A percentile compares a stretch with the other conserved stretches of the same genome.
phyloP scores from a whole-genome alignment of 148 eudicot species.

The Gaultheria prostrata region DNA sequence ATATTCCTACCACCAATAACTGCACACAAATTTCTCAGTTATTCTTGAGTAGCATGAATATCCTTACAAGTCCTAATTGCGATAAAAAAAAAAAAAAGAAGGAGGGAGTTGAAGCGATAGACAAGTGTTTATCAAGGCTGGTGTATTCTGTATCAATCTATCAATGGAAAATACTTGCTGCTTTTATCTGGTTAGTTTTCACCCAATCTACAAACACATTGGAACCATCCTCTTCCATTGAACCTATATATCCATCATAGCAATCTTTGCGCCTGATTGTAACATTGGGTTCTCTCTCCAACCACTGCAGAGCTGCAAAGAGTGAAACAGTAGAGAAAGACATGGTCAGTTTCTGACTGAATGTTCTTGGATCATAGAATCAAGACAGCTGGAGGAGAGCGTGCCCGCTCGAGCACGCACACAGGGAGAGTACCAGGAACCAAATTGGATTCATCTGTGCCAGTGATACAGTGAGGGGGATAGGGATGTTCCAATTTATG shows the following conservation, averaged over 20 bases:
- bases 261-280: constrained; percentile 39
- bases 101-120: not conserved
- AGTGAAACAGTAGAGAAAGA: not conserved
- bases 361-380: not conserved
- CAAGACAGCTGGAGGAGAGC: no score
- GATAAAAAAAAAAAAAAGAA: not conserved
- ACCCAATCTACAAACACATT: constrained; percentile 39
- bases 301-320: constrained; percentile 37
- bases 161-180: constrained; percentile 19
- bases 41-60: not conserved
- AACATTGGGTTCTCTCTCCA: constrained; percentile 36
- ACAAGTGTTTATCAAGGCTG: not conserved
- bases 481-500: constrained; percentile 39
- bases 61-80: not conserved
- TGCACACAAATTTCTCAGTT: not conserved
- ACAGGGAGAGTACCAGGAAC: constrained; percentile 33
- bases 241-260: constrained; percentile 41
- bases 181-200: constrained; percentile 25
- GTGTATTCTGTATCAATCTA: not conserved
- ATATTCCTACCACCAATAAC: constrained; percentile 39
- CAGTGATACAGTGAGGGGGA: constrained; percentile 40
- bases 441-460: constrained; percentile 39
- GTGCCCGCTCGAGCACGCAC: no score
- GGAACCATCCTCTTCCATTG: constrained; percentile 38
- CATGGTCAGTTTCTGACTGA: not conserved